A percentile compares a stretch with the other conserved stretches of the same genome.
Conservation (phyloP, 495 filamentous ascomycete genomes). For the Aspergillus panamensis region DNA sequence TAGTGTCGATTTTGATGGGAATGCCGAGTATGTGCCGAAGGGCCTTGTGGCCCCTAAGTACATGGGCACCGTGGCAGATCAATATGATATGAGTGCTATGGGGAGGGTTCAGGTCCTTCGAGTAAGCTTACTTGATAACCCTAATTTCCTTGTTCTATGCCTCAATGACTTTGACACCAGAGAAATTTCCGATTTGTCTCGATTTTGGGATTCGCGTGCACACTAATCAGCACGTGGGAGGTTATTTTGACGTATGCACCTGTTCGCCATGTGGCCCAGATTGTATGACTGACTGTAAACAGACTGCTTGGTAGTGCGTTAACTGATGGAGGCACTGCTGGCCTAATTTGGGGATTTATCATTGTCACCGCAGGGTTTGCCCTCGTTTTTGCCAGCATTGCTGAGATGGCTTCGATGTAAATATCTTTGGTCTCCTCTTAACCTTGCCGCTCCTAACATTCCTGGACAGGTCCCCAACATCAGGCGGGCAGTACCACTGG, state of each 20-base stretch:
- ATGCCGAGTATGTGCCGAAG: constrained; percentile 28
- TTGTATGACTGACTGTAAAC: constrained; percentile 11
- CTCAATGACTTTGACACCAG: constrained; percentile 23
- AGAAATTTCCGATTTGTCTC: constrained; percentile 50
- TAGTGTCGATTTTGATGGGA: constrained; percentile 10
- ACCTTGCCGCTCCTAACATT: background rate
- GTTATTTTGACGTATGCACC: constrained; percentile 42
- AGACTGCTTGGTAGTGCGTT: constrained; percentile 44
- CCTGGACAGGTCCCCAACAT: constrained; percentile 40
- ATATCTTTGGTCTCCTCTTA: constrained; percentile 4
- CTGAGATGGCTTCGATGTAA: constrained; percentile 57
- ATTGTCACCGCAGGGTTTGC: constrained; percentile 44
- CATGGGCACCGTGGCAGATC: constrained; percentile 39
- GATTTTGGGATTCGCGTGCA: constrained; percentile 46
- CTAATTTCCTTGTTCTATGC: background rate
- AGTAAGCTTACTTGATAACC: constrained; percentile 22
- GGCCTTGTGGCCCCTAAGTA: constrained; percentile 37
- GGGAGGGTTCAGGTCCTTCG: constrained; percentile 44
- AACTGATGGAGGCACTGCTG: constrained; percentile 54
- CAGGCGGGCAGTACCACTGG: constrained; percentile 56
- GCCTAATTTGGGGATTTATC: constrained; percentile 55
- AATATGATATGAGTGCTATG: constrained; percentile 43
- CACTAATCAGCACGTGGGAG: constrained; percentile 47
- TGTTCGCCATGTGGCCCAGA: background rate
- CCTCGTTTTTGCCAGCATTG: constrained; percentile 50